Evolutionary conservation across 179 eudicot species (phyloP).

Genomic region (Nepenthes alata): DNA sequence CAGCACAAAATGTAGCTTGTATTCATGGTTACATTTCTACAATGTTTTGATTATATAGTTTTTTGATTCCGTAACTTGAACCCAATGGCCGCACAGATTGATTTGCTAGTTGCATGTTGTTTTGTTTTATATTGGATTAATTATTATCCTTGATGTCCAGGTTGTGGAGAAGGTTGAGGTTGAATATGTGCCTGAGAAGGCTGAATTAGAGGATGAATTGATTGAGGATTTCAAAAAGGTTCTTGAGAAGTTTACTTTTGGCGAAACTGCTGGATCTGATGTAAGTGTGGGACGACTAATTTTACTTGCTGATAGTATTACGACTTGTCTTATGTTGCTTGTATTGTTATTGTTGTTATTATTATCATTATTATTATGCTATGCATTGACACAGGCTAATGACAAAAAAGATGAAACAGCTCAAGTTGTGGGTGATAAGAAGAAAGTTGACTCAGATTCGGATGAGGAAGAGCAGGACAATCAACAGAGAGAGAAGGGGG

Average conservation of each 20-base stretch:
- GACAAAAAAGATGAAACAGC: slow-evolving; percentile 59
- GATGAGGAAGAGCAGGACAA: slow-evolving; percentile 84
- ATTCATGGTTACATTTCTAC: too few species aligned
- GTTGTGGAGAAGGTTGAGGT: slow-evolving; percentile 48
- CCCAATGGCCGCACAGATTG: not conserved
- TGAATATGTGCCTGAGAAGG: slow-evolving; percentile 67
- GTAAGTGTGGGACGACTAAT: slow-evolving; percentile 15
- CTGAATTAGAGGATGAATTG: slow-evolving; percentile 49
- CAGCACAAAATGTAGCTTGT: too few species aligned
- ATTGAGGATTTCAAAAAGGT: slow-evolving; percentile 60
- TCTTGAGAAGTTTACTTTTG: slow-evolving; percentile 63
- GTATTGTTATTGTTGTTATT: not conserved
- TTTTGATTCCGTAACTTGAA: too few species aligned
- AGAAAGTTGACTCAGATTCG: slow-evolving; percentile 77
- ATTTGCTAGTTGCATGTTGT: not conserved
- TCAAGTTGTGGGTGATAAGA: slow-evolving; percentile 42
- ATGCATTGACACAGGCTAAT: slow-evolving; percentile 34
- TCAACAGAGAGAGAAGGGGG: slow-evolving; percentile 63
- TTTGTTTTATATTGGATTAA: not conserved
- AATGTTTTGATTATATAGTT: too few species aligned
- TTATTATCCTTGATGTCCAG: slow-evolving; percentile 19
- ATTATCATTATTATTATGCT: not conserved
- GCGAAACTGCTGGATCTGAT: slow-evolving; percentile 48
- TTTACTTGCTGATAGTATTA: not conserved
- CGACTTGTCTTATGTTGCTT: not conserved